Percentiles rank a stretch among this genome's conserved stretches.
Evolutionary conservation across 2,329 filamentous ascomycete species (phyloP).

Genomic region (Alternaria dauci): DNA sequence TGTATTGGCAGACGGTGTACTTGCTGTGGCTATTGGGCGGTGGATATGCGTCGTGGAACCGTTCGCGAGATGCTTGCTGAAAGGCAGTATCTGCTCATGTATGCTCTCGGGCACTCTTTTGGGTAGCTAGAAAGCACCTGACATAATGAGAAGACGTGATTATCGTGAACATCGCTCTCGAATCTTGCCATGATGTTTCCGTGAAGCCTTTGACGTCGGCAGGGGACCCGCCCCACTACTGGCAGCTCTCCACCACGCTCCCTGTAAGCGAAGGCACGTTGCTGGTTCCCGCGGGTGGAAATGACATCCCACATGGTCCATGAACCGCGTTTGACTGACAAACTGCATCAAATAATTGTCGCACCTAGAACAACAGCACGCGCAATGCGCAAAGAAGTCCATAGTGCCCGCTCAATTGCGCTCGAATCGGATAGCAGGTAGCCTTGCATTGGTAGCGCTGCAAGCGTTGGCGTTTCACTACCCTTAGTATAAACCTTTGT

Average conservation of each 20-base stretch:
- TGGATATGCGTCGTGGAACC: conserved; percentile 31
- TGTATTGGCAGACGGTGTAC: conserved; percentile 24
- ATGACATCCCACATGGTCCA: background rate
- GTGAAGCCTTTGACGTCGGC: conserved; percentile 14
- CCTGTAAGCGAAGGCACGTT: conserved; percentile 25
- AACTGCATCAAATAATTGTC: background rate
- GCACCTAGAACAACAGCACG: conserved; percentile 1
- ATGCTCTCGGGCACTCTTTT: conserved; percentile 32
- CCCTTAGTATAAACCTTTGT: conserved; percentile 11
- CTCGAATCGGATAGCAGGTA: conserved; percentile 16
- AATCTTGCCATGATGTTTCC: conserved; percentile 31
- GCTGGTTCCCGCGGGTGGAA: conserved; percentile 8
- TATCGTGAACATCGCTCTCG: conserved; percentile 14
- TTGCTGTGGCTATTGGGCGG: conserved; percentile 23
- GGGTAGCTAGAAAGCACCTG: conserved; percentile 32
- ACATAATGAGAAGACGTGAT: conserved; percentile 32
- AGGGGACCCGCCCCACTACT: conserved; percentile 17
- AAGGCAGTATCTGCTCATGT: conserved; percentile 34
- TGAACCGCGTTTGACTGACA: background rate
- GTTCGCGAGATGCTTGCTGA: conserved; percentile 30
- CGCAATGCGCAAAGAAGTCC: background rate
- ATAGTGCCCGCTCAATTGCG: conserved; percentile 9
- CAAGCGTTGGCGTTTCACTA: conserved; percentile 24
- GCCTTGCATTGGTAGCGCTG: conserved; percentile 25
- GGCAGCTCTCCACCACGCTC: conserved; percentile 9